Conservation (phyloP, 2,329 filamentous ascomycete genomes). For the Torrubiella hemipterigena region DNA sequence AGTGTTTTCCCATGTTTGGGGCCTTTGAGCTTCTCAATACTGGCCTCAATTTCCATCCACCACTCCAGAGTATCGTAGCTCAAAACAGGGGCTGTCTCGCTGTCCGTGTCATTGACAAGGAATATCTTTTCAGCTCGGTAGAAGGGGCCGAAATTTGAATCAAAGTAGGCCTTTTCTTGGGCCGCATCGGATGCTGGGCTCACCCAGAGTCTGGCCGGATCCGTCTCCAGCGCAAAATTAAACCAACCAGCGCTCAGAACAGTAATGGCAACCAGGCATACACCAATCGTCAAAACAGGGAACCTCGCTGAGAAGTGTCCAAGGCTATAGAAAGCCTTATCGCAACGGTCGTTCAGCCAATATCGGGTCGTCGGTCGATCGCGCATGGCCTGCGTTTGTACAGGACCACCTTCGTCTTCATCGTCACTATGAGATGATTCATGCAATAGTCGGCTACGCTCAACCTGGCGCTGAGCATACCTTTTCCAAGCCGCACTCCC, state of each 20-base stretch:
- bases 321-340: slow-evolving; percentile 66
- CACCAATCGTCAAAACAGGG: slow-evolving; percentile 68
- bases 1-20: slow-evolving; percentile 55
- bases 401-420: slow-evolving; percentile 76
- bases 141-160: slow-evolving; percentile 86
- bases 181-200: slow-evolving; percentile 84
- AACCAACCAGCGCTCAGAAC: slow-evolving; percentile 81
- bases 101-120: slow-evolving; percentile 72
- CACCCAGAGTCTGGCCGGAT: slow-evolving; percentile 93
- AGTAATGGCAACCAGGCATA: slow-evolving; percentile 62
- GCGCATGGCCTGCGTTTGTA: slow-evolving; percentile 63
- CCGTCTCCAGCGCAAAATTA: slow-evolving; percentile 76
- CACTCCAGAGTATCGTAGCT: slow-evolving; percentile 80
- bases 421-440: slow-evolving; percentile 78
- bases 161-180: slow-evolving; percentile 88
- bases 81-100: slow-evolving; percentile 62
- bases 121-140: slow-evolving; percentile 92
- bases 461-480: slow-evolving; percentile 62
- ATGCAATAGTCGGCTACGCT: slow-evolving; percentile 76
- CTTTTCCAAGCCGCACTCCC: slow-evolving; percentile 67
- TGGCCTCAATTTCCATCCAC: slow-evolving; percentile 87
- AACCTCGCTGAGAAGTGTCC: slow-evolving; percentile 74
- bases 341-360: slow-evolving; percentile 70
- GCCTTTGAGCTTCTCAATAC: slow-evolving; percentile 62
- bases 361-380: slow-evolving; percentile 74